Base-by-base conservation (phyloP, 768 basidiomycete genomes). In the Boletus rubroflammeus region DNA sequence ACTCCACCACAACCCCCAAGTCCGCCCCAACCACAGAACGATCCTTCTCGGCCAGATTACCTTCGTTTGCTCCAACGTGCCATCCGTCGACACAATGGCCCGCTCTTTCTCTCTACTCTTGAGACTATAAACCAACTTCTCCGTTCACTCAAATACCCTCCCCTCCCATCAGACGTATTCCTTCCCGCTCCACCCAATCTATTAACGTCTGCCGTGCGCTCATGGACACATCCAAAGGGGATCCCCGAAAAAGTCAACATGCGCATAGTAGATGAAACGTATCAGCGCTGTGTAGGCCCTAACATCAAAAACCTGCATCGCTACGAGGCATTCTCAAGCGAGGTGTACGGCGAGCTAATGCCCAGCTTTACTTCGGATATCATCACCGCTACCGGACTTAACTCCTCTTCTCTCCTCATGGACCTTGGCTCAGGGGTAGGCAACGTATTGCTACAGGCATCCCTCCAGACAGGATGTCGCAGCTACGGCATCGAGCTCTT, bases 261-360 rank as follows among this genome's bases (percentile, higher is more conserved):
- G 74, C 84, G 87, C 39, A 81, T 96, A 45, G 78, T 90, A 49
- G 93, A 94, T 41, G 93, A 98, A 75, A 90, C 86, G 35, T 98
- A 99, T 64, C 93, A 98, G 65, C 83, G 97, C 26, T 83, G 85
- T 17, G 94, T 98, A 1, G 95, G 95, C 6, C 97, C 97, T 0
- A 83, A 90, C 62, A 83, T 94, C n/a, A 81, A 83, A 49, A 81
- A 79, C 53, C 78, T 98, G 50, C 85, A 81, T 64, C 82, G 85
- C 60, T 95, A 98, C 68, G 81, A 83, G 62, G 83, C 90, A 29
- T 85, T 95, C 75, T 85, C 89, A 50, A 86, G 86, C 63, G 86
- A 86, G 49, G 90, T 89, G 26, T 98, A 93, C 64, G 96, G 90
- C 56, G 95, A 97, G 67, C 81, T 94, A 47, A 86, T 88, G 83